Percentiles rank a stretch among this genome's conserved stretches.
Evolutionary conservation across 2,329 filamentous ascomycete species (phyloP).

Genomic region (Trichophyton simii): DNA sequence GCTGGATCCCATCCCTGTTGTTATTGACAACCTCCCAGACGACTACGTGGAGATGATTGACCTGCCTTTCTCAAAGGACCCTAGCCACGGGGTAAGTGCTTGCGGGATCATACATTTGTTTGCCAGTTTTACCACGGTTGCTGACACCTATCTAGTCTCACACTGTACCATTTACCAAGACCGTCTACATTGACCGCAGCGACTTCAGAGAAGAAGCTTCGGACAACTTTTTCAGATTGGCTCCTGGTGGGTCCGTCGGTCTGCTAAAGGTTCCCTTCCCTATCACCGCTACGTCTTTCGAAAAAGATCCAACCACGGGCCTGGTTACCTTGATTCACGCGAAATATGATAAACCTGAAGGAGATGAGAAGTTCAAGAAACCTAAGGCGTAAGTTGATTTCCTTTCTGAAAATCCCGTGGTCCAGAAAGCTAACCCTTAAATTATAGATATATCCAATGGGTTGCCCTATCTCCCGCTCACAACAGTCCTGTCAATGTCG

Average conservation of each 20-base stretch:
- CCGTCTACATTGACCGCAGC: slow-evolving; percentile 69
- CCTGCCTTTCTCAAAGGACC: slow-evolving; percentile 69
- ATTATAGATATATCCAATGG: slow-evolving; percentile 43
- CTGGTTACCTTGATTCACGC: slow-evolving; percentile 55
- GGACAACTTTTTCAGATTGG: slow-evolving; percentile 64
- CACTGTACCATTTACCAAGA: slow-evolving; percentile 55
- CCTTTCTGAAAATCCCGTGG: background rate
- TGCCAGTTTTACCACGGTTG: background rate
- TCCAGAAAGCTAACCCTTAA: background rate
- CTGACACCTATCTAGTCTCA: slow-evolving; percentile 26
- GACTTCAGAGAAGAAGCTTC: slow-evolving; percentile 65
- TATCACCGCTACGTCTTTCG: slow-evolving; percentile 55
- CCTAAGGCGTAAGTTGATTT: slow-evolving; percentile 52
- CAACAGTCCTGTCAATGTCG: slow-evolving; percentile 50
- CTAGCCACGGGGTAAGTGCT: slow-evolving; percentile 32
- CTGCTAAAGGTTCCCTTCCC: slow-evolving; percentile 59
- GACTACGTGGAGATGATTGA: slow-evolving; percentile 52
- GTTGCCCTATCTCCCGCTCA: slow-evolving; percentile 24
- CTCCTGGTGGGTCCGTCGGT: slow-evolving; percentile 61
- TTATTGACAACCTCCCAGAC: slow-evolving; percentile 62
- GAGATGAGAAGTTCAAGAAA: slow-evolving; percentile 48
- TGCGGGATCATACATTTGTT: background rate
- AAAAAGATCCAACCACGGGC: slow-evolving; percentile 51
- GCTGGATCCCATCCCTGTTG: slow-evolving; percentile 64
- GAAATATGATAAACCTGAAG: slow-evolving; percentile 52